Conservation (phyloP, 2,329 filamentous ascomycete genomes). For the Xylaria sp. region DNA sequence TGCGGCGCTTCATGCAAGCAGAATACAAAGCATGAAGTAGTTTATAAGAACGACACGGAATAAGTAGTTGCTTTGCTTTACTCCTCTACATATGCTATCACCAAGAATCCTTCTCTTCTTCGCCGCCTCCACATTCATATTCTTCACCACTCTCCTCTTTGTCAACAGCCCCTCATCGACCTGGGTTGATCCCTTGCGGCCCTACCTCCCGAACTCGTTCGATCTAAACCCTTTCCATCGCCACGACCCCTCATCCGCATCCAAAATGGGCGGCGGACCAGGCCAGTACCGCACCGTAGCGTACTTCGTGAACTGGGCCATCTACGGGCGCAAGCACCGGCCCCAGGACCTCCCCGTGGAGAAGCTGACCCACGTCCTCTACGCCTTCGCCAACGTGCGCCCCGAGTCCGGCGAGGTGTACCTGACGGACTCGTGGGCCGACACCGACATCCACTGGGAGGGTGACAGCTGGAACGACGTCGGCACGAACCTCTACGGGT, state of each 20-base stretch:
- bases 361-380: constrained; percentile 88
- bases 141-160: constrained; percentile 22
- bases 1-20: background rate
- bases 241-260: constrained; percentile 20
- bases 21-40: constrained; percentile 5
- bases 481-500: constrained; percentile 87
- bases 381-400: constrained; percentile 88
- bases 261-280: constrained; percentile 58
- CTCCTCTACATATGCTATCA: constrained; percentile 23
- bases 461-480: constrained; percentile 76
- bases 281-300: constrained; percentile 71
- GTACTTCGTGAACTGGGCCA: constrained; percentile 85
- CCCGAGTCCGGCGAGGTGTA: constrained; percentile 84
- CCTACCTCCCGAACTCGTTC: constrained; percentile 23
- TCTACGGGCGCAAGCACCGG: constrained; percentile 86
- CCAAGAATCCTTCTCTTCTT: constrained; percentile 6
- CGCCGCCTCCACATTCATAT: constrained; percentile 23
- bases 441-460: constrained; percentile 78
- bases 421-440: constrained; percentile 72
- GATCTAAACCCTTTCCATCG: constrained; percentile 5
- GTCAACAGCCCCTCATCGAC: constrained; percentile 25
- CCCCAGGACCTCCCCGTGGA: constrained; percentile 85
- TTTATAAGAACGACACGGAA: constrained; percentile 23
- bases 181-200: constrained; percentile 19
- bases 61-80: background rate